These are phyloP conservation scores for Xylaria sp. DNA, from an alignment of 2,329 filamentous ascomycete genomes.

Conservation along the genomic window DNA sequence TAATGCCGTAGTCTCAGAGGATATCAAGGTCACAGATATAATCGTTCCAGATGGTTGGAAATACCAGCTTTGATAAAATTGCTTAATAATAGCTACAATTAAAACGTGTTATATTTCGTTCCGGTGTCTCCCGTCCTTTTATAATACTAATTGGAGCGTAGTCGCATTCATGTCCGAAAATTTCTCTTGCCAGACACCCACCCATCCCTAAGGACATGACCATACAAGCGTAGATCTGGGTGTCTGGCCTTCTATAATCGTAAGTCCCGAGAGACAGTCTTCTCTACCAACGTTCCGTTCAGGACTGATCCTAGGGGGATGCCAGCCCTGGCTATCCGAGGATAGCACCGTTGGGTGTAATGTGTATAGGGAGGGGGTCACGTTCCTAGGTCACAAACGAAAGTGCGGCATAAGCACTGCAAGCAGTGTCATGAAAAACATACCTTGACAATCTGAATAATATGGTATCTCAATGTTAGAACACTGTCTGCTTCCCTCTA, in stretches of 20 bases:
- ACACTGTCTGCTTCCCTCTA: slow-evolving; percentile 41
- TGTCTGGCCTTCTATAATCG: slow-evolving; percentile 53
- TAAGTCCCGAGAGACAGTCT: slow-evolving; percentile 49
- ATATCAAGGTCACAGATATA: background rate
- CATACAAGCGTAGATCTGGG: slow-evolving; percentile 42
- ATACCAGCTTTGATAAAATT: background rate
- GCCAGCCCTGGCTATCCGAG: slow-evolving; percentile 77
- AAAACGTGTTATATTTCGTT: background rate
- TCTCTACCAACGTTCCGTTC: slow-evolving; percentile 87
- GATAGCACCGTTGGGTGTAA: slow-evolving; percentile 76
- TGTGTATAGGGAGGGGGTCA: slow-evolving; percentile 30
- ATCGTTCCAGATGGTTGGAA: background rate
- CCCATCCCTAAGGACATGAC: slow-evolving; percentile 42
- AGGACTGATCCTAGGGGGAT: slow-evolving; percentile 74
- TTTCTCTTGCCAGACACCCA: slow-evolving; percentile 55
- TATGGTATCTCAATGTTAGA: slow-evolving; percentile 45
- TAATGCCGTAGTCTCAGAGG: background rate
- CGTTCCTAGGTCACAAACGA: slow-evolving; percentile 26
- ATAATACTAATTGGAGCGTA: background rate
- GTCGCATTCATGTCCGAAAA: slow-evolving; percentile 49
- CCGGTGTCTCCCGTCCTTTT: background rate
- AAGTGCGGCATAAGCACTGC: background rate
- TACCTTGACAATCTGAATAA: slow-evolving; percentile 44
- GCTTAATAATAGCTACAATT: background rate
- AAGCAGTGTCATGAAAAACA: slow-evolving; percentile 36